Evolutionary conservation across 164 flowering plant species (phyloP).

Genomic region (Brasenia schreberi): DNA sequence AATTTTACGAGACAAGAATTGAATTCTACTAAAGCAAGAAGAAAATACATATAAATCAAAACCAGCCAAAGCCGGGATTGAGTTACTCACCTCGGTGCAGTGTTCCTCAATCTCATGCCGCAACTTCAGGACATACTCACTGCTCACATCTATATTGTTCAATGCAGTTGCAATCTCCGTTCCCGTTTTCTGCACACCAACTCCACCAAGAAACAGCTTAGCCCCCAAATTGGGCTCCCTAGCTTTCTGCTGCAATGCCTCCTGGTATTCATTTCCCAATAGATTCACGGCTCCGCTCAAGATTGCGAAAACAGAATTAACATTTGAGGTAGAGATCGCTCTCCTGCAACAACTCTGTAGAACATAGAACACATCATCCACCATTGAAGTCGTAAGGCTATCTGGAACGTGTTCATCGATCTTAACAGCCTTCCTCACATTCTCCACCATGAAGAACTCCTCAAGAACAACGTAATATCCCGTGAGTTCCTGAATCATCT

Average conservation of each 20-base stretch:
- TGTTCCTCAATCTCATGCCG: slow-evolving; percentile 85
- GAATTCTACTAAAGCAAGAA: background rate
- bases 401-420: slow-evolving; percentile 83
- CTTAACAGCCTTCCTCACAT: slow-evolving; percentile 83
- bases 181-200: slow-evolving; percentile 81
- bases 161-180: slow-evolving; percentile 79
- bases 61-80: background rate
- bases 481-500: slow-evolving; percentile 67
- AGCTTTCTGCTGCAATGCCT: slow-evolving; percentile 80
- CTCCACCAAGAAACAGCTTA: slow-evolving; percentile 78
- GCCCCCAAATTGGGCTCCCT: slow-evolving; percentile 76
- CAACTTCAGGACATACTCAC: slow-evolving; percentile 80
- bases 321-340: slow-evolving; percentile 84
- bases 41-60: background rate
- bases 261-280: slow-evolving; percentile 74
- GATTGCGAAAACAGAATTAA: slow-evolving; percentile 72
- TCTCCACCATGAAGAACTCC: slow-evolving; percentile 94
- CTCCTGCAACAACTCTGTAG: slow-evolving; percentile 84
- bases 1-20: no score
- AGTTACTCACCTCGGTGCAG: slow-evolving; percentile 58
- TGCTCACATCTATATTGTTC: slow-evolving; percentile 85
- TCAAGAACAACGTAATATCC: slow-evolving; percentile 87
- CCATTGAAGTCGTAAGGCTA: slow-evolving; percentile 94
- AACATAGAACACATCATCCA: slow-evolving; percentile 92
- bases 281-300: slow-evolving; percentile 64